Evolutionary conservation across 164 flowering plant species (phyloP).

Genomic region (Macadamia tetraphylla): DNA sequence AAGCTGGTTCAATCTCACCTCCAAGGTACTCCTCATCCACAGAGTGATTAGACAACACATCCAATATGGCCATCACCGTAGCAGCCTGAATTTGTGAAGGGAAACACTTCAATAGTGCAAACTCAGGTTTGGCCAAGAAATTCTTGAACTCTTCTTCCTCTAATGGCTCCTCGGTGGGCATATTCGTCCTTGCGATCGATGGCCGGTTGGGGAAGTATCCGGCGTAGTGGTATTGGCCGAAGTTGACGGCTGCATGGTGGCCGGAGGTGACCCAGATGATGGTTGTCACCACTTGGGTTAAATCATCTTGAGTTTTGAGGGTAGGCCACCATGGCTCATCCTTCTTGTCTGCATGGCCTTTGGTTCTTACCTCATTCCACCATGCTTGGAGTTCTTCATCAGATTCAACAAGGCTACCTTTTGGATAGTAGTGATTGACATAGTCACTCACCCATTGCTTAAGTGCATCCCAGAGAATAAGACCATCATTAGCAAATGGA

Average conservation of each 20-base stretch:
- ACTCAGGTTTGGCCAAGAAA: conserved; percentile 20
- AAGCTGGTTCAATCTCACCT: conserved; percentile 12
- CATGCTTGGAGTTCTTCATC: conserved; percentile 33
- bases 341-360: conserved; percentile 35
- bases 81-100: conserved; percentile 32
- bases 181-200: conserved; percentile 16
- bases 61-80: conserved; percentile 20
- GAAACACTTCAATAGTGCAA: conserved; percentile 10
- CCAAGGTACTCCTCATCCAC: conserved; percentile 38
- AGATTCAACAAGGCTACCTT: conserved; percentile 3
- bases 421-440: conserved; percentile 25
- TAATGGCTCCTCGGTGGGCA: conserved; percentile 20
- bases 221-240: conserved; percentile 29
- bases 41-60: conserved; percentile 24
- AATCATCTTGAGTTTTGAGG: conserved; percentile 23
- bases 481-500: conserved; percentile 36
- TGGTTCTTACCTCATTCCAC: conserved; percentile 26
- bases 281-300: conserved; percentile 19
- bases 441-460: conserved; percentile 27
- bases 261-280: conserved; percentile 33
- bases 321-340: conserved; percentile 39
- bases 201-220: conserved; percentile 40
- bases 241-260: conserved; percentile 38
- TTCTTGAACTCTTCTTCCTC: conserved; percentile 4
- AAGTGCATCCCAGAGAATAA: conserved; percentile 19